Conservation (phyloP, 2,329 filamentous ascomycete species). For the Intubia oerlemansii region DNA sequence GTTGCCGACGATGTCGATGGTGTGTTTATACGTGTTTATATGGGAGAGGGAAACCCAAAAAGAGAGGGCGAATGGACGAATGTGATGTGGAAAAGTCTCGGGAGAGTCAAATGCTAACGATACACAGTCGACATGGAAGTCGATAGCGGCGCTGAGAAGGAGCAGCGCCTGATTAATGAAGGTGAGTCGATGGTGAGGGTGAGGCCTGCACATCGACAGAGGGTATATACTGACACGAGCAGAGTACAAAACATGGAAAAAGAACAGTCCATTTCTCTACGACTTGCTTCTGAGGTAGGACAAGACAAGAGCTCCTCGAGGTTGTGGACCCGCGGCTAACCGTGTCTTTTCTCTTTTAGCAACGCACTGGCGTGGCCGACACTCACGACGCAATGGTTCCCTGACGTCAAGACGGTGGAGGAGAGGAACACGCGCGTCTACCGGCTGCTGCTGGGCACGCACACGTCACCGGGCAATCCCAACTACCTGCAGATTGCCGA, state of each 20-base stretch:
- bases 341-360: too few relatives aligned
- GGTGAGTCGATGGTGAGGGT: constrained; percentile 22
- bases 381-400: constrained; percentile 93
- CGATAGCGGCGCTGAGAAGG: constrained; percentile 30
- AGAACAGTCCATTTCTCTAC: constrained; percentile 95
- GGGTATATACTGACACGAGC: background rate
- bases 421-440: constrained; percentile 78
- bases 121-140: constrained; percentile 11
- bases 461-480: constrained; percentile 65
- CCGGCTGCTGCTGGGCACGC: constrained; percentile 79
- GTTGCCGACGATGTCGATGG: constrained; percentile 28
- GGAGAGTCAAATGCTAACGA: too few relatives aligned
- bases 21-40: too few relatives aligned
- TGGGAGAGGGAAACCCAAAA: too few relatives aligned
- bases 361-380: constrained; percentile 95
- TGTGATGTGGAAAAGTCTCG: too few relatives aligned
- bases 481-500: constrained; percentile 94
- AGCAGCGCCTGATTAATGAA: constrained; percentile 88
- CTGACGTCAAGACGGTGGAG: constrained; percentile 72
- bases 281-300: constrained; percentile 73
- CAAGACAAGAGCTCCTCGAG: background rate
- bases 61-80: too few relatives aligned
- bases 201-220: background rate
- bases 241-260: constrained; percentile 99
- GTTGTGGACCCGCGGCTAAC: background rate